Evolutionary conservation across 2,329 filamentous ascomycete species (phyloP).

Genomic region (Hymenoscyphus occultus): DNA sequence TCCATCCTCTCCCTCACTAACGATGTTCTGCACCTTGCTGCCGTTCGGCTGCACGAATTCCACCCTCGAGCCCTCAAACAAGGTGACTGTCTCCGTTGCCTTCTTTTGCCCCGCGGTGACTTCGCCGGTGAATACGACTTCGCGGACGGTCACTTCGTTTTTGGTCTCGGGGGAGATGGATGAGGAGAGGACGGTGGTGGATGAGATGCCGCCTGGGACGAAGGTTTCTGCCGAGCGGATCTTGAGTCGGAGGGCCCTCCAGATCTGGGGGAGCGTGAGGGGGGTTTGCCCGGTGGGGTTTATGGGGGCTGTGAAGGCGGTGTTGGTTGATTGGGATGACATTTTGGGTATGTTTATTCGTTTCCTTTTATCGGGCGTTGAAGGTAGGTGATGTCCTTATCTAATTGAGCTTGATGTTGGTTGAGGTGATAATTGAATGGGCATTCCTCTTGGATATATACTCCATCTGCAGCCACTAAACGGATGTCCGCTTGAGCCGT

Average conservation of each 20-base stretch:
- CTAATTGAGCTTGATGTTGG: no score
- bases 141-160: background rate
- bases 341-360: background rate
- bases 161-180: background rate
- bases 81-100: background rate
- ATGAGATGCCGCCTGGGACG: background rate
- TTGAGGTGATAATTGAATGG: no score
- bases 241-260: background rate
- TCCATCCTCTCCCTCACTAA: background rate
- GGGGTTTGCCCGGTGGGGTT: background rate
- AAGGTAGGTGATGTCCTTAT: background rate
- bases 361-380: background rate
- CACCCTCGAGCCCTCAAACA: background rate
- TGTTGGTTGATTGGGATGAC: background rate
- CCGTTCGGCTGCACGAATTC: background rate
- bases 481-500: no score
- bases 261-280: background rate
- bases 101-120: background rate
- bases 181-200: background rate
- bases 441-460: no score
- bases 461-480: no score
- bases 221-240: background rate
- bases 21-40: background rate
- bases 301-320: slow-evolving; percentile 1
- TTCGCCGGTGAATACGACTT: background rate